Conservation (phyloP, 306 rosid genomes). For the Pachyrhizus erosus region DNA sequence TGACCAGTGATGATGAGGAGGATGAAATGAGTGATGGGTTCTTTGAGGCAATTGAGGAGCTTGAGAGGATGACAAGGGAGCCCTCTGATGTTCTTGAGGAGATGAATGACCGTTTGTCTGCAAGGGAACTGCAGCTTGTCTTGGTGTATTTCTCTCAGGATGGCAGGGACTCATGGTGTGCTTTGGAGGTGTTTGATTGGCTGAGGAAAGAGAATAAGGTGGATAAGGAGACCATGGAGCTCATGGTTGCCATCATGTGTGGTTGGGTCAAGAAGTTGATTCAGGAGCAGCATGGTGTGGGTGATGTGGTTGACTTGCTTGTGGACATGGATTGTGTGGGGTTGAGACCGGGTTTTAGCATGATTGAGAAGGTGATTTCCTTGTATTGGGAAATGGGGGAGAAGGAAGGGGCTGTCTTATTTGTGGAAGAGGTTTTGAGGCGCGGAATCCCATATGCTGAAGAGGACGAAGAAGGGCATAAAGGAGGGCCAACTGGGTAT, state of each 20-base stretch:
- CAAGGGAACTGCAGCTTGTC: slow-evolving; percentile 88
- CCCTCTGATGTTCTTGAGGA: slow-evolving; percentile 94
- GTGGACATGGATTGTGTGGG: slow-evolving; percentile 99
- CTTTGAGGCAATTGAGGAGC: slow-evolving; percentile 91
- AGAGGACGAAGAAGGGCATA: slow-evolving; percentile 65
- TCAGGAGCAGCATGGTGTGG: slow-evolving; percentile 62
- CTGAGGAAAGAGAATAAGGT: slow-evolving; percentile 89
- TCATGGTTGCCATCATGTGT: slow-evolving; percentile 94
- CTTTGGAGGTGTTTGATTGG: slow-evolving; percentile 99
- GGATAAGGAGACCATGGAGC: slow-evolving; percentile 97
- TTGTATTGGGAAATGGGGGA: slow-evolving; percentile 96
- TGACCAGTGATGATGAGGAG: slow-evolving; percentile 88
- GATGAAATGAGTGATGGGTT: slow-evolving; percentile 88
- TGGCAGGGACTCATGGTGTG: slow-evolving; percentile 98
- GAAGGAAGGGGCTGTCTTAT: slow-evolving; percentile 67
- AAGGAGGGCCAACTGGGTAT: slow-evolving; percentile 95
- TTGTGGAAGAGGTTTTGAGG: slow-evolving; percentile 83
- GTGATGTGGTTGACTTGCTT: slow-evolving; percentile 89
- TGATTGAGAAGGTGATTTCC: slow-evolving; percentile 93
- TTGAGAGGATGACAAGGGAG: slow-evolving; percentile 93
- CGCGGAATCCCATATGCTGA: slow-evolving; percentile 62
- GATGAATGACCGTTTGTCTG: slow-evolving; percentile 93
- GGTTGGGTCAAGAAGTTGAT: slow-evolving; percentile 91
- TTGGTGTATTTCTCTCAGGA: slow-evolving; percentile 93
- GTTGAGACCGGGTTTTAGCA: slow-evolving; percentile 85